Evolutionary conservation across 2,329 filamentous ascomycete genomes (phyloP).

Genomic region (Setomelanomma holmii): DNA sequence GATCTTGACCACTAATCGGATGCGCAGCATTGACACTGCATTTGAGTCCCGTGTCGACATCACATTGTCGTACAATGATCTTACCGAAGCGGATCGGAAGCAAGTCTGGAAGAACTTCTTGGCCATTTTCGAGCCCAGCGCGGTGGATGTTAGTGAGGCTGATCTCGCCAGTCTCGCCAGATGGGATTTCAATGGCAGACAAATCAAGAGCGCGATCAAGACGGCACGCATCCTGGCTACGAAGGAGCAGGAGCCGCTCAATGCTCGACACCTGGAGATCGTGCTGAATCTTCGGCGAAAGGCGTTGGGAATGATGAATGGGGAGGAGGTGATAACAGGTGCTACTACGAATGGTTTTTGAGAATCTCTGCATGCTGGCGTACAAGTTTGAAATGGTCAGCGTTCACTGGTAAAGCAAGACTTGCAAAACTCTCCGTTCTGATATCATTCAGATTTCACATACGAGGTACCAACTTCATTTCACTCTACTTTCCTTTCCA

Average conservation of each 20-base stretch:
- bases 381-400: too few relatives aligned
- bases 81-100: constrained; percentile 49
- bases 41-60: constrained; percentile 39
- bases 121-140: constrained; percentile 10
- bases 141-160: constrained; percentile 1
- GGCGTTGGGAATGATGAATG: constrained; percentile 1
- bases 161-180: constrained; percentile 3
- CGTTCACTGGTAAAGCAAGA: too few relatives aligned
- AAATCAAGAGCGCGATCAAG: constrained; percentile 13
- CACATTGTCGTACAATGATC: constrained; percentile 25
- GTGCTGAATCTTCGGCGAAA: not conserved
- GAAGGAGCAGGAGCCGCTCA: constrained; percentile 13
- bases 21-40: constrained; percentile 49
- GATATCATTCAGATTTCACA: too few relatives aligned
- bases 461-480: too few relatives aligned
- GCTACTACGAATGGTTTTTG: not conserved
- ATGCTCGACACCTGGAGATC: constrained; percentile 9
- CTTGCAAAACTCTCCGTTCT: too few relatives aligned
- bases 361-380: not conserved
- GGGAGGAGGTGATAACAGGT: not conserved
- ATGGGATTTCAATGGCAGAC: constrained; percentile 10
- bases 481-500: too few relatives aligned
- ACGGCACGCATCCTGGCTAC: constrained; percentile 16
- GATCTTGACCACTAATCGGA: constrained; percentile 55
- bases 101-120: constrained; percentile 12